Evolutionary conservation across 2,329 filamentous ascomycete species (phyloP).

Genomic region (Dactylellina sp.): DNA sequence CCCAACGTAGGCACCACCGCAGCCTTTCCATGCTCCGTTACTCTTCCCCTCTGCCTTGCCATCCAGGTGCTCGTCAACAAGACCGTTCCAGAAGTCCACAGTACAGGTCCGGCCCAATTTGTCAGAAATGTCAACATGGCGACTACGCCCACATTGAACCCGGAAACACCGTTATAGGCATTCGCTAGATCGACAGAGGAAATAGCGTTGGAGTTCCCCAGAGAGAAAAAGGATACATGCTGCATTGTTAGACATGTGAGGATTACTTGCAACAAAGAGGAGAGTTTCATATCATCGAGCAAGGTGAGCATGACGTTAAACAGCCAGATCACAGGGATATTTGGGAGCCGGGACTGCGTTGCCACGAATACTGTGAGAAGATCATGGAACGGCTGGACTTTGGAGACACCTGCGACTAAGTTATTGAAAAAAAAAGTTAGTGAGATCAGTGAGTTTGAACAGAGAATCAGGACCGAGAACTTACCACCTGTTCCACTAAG

Average conservation of each 20-base stretch:
- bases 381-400: constrained; percentile 69
- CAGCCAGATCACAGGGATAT: constrained; percentile 85
- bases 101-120: constrained; percentile 92
- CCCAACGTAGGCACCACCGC: background rate
- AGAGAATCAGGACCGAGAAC: background rate
- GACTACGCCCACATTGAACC: constrained; percentile 83
- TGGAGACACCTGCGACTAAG: constrained; percentile 5
- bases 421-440: background rate
- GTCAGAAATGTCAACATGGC: constrained; percentile 84
- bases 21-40: background rate
- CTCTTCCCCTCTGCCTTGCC: constrained; percentile 40
- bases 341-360: constrained; percentile 86
- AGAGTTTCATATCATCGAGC: constrained; percentile 64
- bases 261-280: constrained; percentile 66
- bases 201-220: constrained; percentile 92
- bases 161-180: constrained; percentile 89
- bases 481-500: constrained; percentile 9
- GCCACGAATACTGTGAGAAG: constrained; percentile 81
- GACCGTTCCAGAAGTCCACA: constrained; percentile 78
- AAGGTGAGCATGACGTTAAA: constrained; percentile 74
- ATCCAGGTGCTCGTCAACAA: constrained; percentile 66
- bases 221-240: constrained; percentile 86
- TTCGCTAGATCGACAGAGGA: constrained; percentile 94
- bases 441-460: background rate
- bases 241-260: constrained; percentile 80